Evolutionary conservation across 257 asterid genomes (phyloP).

Genomic region (Solanum habrochaites): DNA sequence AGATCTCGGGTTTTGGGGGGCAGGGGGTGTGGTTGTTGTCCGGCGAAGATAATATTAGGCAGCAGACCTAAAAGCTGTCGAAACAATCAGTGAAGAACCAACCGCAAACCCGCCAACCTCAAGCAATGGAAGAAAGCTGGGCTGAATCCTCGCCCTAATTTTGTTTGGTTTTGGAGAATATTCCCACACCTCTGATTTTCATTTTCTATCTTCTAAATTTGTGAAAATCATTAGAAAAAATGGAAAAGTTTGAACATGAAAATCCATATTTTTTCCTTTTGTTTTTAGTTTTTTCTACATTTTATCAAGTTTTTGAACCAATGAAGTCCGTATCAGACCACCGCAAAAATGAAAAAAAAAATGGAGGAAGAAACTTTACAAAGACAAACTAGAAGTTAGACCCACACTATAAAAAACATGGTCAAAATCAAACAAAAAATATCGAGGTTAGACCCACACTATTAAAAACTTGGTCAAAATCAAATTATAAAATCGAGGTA

Average conservation of each 20-base stretch:
- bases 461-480: background rate
- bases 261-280: background rate
- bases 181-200: background rate
- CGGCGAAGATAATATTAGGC: slow-evolving; percentile 35
- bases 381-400: background rate
- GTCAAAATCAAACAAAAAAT: background rate
- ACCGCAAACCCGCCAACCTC: slow-evolving; percentile 13
- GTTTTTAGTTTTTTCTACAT: background rate
- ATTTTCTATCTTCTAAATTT: background rate
- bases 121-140: slow-evolving; percentile 44
- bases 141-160: slow-evolving; percentile 30
- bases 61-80: slow-evolving; percentile 33
- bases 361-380: background rate
- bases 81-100: slow-evolving; percentile 3
- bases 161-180: background rate
- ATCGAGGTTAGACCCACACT: background rate
- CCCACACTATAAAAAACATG: background rate
- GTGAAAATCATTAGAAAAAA: background rate
- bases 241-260: background rate
- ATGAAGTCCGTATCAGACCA: background rate
- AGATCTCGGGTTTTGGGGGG: slow-evolving; percentile 48
- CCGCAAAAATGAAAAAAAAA: background rate
- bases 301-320: background rate
- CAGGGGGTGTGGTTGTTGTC: no score
- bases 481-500: background rate